phyloP scores from a whole-genome alignment of 805 yeast genomes.

The Starmerella asiatica region DNA sequence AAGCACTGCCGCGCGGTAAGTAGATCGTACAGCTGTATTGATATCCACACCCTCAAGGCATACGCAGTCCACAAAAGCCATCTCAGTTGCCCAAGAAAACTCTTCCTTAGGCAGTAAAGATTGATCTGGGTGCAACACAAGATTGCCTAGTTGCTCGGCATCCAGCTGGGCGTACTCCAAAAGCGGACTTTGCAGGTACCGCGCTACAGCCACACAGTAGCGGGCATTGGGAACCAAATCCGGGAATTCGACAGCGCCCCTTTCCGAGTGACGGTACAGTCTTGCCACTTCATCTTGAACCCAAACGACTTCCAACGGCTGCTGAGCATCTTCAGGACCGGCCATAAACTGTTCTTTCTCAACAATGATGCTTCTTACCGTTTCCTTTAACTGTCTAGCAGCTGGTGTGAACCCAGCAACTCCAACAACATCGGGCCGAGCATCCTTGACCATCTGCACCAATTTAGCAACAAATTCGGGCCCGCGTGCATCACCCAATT shows the following conservation, averaged over 20 bases:
- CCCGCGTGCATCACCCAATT: constrained; percentile 60
- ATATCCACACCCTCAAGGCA: constrained; percentile 89
- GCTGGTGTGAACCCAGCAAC: constrained; percentile 76
- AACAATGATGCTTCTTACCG: constrained; percentile 39
- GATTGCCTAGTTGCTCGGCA: constrained; percentile 48
- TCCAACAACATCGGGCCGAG: constrained; percentile 82
- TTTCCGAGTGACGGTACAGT: constrained; percentile 63
- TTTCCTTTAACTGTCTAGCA: constrained; percentile 47
- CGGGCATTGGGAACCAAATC: constrained; percentile 68
- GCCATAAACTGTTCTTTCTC: constrained; percentile 36
- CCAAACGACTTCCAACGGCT: constrained; percentile 53
- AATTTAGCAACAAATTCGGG: constrained; percentile 55
- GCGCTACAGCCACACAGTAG: constrained; percentile 79
- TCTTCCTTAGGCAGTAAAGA: constrained; percentile 49
- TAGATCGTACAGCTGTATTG: constrained; percentile 71
- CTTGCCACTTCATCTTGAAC: constrained; percentile 90
- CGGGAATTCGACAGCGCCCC: constrained; percentile 67
- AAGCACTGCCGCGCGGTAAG: constrained; percentile 54
- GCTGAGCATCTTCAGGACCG: constrained; percentile 24
- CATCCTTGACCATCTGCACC: constrained; percentile 42
- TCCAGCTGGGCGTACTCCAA: constrained; percentile 74
- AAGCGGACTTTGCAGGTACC: constrained; percentile 87
- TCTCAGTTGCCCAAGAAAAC: constrained; percentile 52
- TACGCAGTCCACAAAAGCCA: constrained; percentile 77
- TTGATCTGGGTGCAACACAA: constrained; percentile 57